These are phyloP conservation scores for Penicillium tannophilum DNA, from an alignment of 495 filamentous ascomycete species.

Conservation along the genomic window DNA sequence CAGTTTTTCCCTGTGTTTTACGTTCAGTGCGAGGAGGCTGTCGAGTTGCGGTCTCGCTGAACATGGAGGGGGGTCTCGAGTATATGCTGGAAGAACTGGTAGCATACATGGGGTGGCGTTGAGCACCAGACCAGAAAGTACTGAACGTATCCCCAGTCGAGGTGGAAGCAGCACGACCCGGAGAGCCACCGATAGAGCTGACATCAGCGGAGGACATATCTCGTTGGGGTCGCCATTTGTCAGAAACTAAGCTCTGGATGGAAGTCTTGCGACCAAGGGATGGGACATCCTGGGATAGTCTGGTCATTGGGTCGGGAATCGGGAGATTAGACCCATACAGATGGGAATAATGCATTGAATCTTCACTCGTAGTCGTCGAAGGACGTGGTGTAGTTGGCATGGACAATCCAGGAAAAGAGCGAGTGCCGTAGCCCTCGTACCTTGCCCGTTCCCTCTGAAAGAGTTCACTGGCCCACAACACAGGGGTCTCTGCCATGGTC, in stretches of 20 bases:
- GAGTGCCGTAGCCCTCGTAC: constrained; percentile 65
- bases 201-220: constrained; percentile 51
- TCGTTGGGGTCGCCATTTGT: constrained; percentile 59
- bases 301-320: constrained; percentile 46
- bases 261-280: constrained; percentile 49
- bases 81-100: constrained; percentile 59
- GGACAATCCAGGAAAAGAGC: constrained; percentile 49
- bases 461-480: constrained; percentile 90
- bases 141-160: constrained; percentile 68
- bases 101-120: constrained; percentile 61
- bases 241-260: constrained; percentile 67
- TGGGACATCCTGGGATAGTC: constrained; percentile 35
- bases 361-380: constrained; percentile 59
- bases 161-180: constrained; percentile 47
- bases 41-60: constrained; percentile 40
- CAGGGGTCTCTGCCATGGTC: constrained; percentile 81
- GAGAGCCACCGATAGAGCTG: constrained; percentile 62
- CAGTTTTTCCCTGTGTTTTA: constrained; percentile 51
- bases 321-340: constrained; percentile 35
- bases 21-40: constrained; percentile 40
- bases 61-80: constrained; percentile 49
- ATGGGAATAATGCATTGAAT: constrained; percentile 34
- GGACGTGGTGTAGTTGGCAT: constrained; percentile 42
- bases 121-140: constrained; percentile 87
- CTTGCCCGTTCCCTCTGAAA: constrained; percentile 76